These are phyloP conservation scores for Euphorbia celastroides DNA, from an alignment of 441 rosid species.

Conservation along the genomic window DNA sequence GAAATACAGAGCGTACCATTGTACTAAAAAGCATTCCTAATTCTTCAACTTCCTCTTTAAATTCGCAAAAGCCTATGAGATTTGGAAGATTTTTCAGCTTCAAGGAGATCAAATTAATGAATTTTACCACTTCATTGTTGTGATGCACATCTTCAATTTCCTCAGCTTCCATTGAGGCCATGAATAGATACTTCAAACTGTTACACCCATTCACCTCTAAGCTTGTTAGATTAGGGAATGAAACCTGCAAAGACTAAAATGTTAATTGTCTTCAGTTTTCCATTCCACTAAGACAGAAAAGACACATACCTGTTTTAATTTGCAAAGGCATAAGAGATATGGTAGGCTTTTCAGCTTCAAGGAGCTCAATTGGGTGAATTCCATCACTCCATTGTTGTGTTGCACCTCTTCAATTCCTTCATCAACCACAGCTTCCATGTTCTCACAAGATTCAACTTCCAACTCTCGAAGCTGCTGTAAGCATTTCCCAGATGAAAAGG, in stretches of 20 bases:
- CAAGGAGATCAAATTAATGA: neutral
- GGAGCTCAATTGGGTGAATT: neutral
- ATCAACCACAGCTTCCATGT: neutral
- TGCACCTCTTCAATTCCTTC: neutral
- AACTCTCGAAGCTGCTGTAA: neutral
- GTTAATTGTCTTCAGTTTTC: no score
- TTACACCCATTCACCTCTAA: neutral
- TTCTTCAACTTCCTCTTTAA: no score
- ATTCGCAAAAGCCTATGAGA: neutral
- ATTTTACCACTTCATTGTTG: neutral
- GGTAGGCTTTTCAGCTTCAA: neutral
- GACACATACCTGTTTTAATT: neutral
- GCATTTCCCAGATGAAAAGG: neutral
- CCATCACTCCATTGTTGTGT: no score
- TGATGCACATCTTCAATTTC: no score
- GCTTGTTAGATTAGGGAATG: neutral
- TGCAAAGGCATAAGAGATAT: neutral
- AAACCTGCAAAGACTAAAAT: no score
- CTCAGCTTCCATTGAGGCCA: neutral
- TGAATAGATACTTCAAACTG: neutral
- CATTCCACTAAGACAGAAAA: no score
- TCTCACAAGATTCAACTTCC: neutral
- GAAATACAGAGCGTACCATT: no score
- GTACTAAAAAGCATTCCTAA: no score
- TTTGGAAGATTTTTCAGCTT: neutral